A percentile compares a stretch with the other conserved stretches of the same genome.
Evolutionary conservation across 495 filamentous ascomycete species (phyloP).

Genomic region (Talaromyces proteolyticus): DNA sequence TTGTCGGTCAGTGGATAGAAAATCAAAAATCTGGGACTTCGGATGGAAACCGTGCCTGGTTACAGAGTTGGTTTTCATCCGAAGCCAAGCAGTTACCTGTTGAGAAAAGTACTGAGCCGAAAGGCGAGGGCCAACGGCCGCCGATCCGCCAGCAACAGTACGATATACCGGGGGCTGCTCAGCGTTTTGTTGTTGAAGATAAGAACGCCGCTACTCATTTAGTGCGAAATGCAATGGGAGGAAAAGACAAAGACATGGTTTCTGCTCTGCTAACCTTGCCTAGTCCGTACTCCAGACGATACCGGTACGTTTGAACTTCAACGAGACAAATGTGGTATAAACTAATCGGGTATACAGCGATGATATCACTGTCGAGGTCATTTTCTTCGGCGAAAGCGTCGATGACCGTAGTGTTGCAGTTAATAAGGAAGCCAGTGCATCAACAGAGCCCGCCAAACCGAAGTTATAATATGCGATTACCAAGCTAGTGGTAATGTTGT

Average conservation of each 20-base stretch:
- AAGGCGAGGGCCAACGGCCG: slow-evolving; percentile 49
- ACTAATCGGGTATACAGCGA: slow-evolving; percentile 48
- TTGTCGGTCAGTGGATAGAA: slow-evolving; percentile 96
- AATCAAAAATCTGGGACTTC: slow-evolving; percentile 48
- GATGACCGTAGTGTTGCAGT: slow-evolving; percentile 70
- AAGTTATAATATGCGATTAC: slow-evolving; percentile 40
- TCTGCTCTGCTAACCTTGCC: slow-evolving; percentile 90
- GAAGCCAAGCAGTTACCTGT: slow-evolving; percentile 46
- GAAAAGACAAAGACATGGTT: slow-evolving; percentile 88
- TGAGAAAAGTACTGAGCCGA: slow-evolving; percentile 41
- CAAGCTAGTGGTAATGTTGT: slow-evolving; percentile 3
- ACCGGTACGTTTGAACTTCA: slow-evolving; percentile 53
- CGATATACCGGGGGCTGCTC: slow-evolving; percentile 60
- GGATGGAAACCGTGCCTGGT: slow-evolving; percentile 37
- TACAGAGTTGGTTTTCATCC: slow-evolving; percentile 42
- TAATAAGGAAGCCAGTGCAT: slow-evolving; percentile 80
- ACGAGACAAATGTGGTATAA: not conserved
- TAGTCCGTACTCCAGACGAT: slow-evolving; percentile 82
- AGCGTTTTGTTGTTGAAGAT: slow-evolving; percentile 89
- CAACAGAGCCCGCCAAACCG: slow-evolving; percentile 45
- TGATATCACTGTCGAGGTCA: slow-evolving; percentile 95
- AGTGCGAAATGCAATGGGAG: slow-evolving; percentile 91
- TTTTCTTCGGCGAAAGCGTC: slow-evolving; percentile 87
- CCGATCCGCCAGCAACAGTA: slow-evolving; percentile 86
- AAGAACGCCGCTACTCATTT: slow-evolving; percentile 96